Percentiles rank a stretch among this genome's conserved stretches.
Conservation (phyloP, 495 filamentous ascomycete species). For the Podospora bellae-mahoneyi region DNA sequence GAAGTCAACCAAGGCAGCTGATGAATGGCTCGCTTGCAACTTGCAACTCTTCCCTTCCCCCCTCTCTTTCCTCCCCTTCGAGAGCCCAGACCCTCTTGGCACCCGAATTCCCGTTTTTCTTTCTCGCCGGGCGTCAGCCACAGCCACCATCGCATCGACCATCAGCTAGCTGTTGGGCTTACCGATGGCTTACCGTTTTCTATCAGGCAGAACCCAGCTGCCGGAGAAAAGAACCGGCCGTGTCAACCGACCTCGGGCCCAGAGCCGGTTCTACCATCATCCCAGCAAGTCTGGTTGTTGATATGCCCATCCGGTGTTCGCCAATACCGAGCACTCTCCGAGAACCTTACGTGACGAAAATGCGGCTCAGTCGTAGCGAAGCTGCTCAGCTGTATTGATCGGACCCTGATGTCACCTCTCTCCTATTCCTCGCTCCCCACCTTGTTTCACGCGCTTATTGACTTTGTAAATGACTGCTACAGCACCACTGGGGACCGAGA, state of each 20-base stretch:
- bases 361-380: neutral
- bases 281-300: neutral
- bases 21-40: no score
- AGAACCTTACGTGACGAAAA: neutral
- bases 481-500: no score
- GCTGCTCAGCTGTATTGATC: neutral
- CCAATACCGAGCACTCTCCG: neutral
- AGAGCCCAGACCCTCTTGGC: conserved; percentile 18
- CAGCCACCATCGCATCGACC: no score
- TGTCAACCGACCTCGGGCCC: neutral
- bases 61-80: no score
- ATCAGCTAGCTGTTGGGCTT: no score
- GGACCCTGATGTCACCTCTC: neutral
- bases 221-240: neutral
- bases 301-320: neutral
- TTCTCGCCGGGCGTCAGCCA: neutral
- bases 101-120: neutral
- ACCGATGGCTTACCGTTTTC: neutral
- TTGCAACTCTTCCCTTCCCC: no score
- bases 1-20: neutral
- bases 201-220: neutral
- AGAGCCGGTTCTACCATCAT: conserved; percentile 3
- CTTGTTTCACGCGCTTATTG: neutral
- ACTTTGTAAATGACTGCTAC: neutral
- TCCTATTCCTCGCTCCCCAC: neutral